Conservation (phyloP, 2,329 filamentous ascomycete genomes). For the Nothophoma quercina region DNA sequence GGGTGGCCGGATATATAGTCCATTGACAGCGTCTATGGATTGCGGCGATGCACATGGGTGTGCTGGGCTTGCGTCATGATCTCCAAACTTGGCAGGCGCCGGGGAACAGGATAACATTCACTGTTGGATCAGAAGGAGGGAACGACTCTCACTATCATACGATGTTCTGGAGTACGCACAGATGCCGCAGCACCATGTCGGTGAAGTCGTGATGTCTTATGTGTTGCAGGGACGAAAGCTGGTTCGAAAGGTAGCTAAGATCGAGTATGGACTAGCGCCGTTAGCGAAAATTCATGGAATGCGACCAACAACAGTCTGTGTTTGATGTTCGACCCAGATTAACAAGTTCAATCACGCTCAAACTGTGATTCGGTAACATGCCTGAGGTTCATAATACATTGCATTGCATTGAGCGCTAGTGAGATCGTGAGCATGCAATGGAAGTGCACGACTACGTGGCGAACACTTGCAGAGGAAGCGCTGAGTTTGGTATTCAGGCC, state of each 20-base stretch:
- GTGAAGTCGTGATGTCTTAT: neutral
- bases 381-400: constrained; percentile 19
- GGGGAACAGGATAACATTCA: constrained; percentile 7
- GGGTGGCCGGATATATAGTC: constrained; percentile 15
- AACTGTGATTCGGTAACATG: neutral
- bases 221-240: neutral
- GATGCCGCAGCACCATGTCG: neutral
- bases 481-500: constrained; percentile 41
- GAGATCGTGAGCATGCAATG: constrained; percentile 18
- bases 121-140: neutral
- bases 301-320: neutral
- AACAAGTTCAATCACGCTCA: neutral
- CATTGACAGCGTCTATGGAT: constrained; percentile 11
- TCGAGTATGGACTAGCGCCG: constrained; percentile 2
- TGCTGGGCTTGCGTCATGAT: constrained; percentile 45
- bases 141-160: neutral
- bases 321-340: neutral
- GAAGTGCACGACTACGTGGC: constrained; percentile 11
- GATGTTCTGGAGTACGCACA: neutral
- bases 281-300: neutral
- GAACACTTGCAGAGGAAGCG: constrained; percentile 19
- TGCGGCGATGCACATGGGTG: constrained; percentile 32
- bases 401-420: constrained; percentile 22
- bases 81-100: constrained; percentile 38
- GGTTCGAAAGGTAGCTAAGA: neutral